Conservation (phyloP, 2,329 filamentous ascomycete species). For the Curvularia sp. region DNA sequence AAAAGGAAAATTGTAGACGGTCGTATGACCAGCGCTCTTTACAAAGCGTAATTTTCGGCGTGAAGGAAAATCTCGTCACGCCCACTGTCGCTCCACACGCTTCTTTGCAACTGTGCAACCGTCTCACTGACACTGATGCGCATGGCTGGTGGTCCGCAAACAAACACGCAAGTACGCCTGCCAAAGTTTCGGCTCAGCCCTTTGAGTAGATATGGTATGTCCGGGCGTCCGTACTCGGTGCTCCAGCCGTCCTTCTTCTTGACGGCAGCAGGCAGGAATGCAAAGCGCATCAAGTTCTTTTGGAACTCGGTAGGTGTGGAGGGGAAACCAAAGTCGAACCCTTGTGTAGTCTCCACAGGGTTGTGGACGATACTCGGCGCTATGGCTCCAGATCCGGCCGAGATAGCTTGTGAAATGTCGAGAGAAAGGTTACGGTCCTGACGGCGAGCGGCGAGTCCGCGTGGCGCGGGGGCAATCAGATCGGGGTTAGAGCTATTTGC, state of each 20-base stretch:
- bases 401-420: conserved; percentile 52
- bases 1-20: conserved; percentile 4
- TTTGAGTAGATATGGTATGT: conserved; percentile 84
- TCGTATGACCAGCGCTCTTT: conserved; percentile 31
- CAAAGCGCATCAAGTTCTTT: conserved; percentile 88
- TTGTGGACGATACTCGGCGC: conserved; percentile 54
- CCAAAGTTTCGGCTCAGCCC: conserved; percentile 85
- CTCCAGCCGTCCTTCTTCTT: conserved; percentile 76
- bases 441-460: conserved; percentile 51
- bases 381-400: conserved; percentile 42
- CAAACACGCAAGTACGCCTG: conserved; percentile 83
- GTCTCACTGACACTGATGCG: conserved; percentile 85
- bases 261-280: conserved; percentile 69
- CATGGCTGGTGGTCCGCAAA: conserved; percentile 89
- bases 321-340: conserved; percentile 71
- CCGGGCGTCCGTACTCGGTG: conserved; percentile 89
- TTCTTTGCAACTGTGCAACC: conserved; percentile 80
- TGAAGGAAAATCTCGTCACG: conserved; percentile 93
- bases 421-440: conserved; percentile 52
- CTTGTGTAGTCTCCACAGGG: conserved; percentile 29
- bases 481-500: conserved; percentile 37
- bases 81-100: conserved; percentile 79
- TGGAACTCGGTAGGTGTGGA: conserved; percentile 86
- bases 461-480: conserved; percentile 36
- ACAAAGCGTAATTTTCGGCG: conserved; percentile 93